Percentiles rank a stretch among this genome's conserved stretches.
Conservation (phyloP, 1,139 yeast genomes). For the Candida albicans region DNA sequence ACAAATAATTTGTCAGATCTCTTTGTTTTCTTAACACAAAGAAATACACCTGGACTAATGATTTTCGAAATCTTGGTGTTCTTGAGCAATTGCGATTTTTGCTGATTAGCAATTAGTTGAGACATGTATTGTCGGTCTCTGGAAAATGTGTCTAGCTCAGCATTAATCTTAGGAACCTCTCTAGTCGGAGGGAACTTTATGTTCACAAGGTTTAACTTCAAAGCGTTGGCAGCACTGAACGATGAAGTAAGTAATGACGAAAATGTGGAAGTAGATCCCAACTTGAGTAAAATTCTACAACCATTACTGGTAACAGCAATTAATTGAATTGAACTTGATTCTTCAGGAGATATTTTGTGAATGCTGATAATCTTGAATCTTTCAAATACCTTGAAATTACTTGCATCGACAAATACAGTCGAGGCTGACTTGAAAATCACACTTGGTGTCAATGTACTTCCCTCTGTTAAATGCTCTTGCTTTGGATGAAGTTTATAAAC, state of each 20-base stretch:
- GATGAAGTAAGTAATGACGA: constrained; percentile 30
- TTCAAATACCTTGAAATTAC: constrained; percentile 43
- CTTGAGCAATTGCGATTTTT: constrained; percentile 46
- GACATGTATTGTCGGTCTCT: constrained; percentile 44
- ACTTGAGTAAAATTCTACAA: constrained; percentile 68
- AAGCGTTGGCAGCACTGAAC: constrained; percentile 25
- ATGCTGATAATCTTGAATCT: constrained; percentile 61
- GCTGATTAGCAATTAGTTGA: constrained; percentile 44
- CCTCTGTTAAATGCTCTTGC: constrained; percentile 39
- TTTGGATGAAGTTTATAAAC: constrained; percentile 59
- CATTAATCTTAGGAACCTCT: constrained; percentile 55
- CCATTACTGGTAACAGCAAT: constrained; percentile 89
- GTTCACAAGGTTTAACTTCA: constrained; percentile 46
- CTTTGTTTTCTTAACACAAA: constrained; percentile 49
- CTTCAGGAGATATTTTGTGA: constrained; percentile 59
- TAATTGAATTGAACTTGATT: constrained; percentile 70
- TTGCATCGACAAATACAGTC: constrained; percentile 49
- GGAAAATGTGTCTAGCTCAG: constrained; percentile 47
- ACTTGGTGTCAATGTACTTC: constrained; percentile 43
- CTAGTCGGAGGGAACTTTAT: constrained; percentile 78
- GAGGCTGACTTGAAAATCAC: constrained; percentile 60
- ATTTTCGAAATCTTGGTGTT: constrained; percentile 52
- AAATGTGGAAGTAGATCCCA: constrained; percentile 35
- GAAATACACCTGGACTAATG: constrained; percentile 81
- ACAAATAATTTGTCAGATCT: constrained; percentile 60